Base-by-base conservation (phyloP, 108 stramenopile genomes). In the Epithemia pelagica region DNA sequence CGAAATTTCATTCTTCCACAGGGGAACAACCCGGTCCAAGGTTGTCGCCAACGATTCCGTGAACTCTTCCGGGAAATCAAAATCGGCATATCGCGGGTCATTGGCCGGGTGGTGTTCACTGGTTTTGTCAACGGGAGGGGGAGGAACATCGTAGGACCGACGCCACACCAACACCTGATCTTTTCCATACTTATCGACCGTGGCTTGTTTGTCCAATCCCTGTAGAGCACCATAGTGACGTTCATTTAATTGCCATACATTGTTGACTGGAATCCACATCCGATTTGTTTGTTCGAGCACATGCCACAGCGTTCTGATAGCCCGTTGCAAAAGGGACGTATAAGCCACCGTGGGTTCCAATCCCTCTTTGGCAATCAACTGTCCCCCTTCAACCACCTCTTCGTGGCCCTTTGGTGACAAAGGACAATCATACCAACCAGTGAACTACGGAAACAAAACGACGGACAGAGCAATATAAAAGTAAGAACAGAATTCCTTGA, bases 171-270 rank as follows among this genome's bases (percentile, higher is more conserved):
- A 71, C 2, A 98, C 97, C 71, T 97, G 97, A 8, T 98, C 96
- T 68, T 91, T 97, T 24, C 96, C 96, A 73, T 96, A 85, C 67
- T 95, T 92, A 57, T 89, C 92, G 5, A 98, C 97, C 18, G 97
- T 98, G 74, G 98, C 88, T 73, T 98, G 90, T 76, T 99, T 99
- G 88, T 98, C 86, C 52, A 98, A 69, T 8, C 99, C 99, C 76
- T 95, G 91, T 2, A 97, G 82, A 21, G 84, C 92, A 64, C 85
- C 88, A 67, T 94, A 97, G 72, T 91, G 89, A 31, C 96, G 79
- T 78, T 99, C 99, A 78, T 99, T 99, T 57, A 99, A 89, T 32
- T 69, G 54, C 77, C 79, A 86, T 15, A 73, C 72, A 55, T 85
- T 85, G 55, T 77, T 68, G 65, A 96, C 87, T 26, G 97, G 96